A percentile compares a stretch with the other conserved stretches of the same genome.
These are phyloP conservation scores for Coniochaeta sp. DNA, from an alignment of 2,329 filamentous ascomycete genomes.

Conservation along the genomic window DNA sequence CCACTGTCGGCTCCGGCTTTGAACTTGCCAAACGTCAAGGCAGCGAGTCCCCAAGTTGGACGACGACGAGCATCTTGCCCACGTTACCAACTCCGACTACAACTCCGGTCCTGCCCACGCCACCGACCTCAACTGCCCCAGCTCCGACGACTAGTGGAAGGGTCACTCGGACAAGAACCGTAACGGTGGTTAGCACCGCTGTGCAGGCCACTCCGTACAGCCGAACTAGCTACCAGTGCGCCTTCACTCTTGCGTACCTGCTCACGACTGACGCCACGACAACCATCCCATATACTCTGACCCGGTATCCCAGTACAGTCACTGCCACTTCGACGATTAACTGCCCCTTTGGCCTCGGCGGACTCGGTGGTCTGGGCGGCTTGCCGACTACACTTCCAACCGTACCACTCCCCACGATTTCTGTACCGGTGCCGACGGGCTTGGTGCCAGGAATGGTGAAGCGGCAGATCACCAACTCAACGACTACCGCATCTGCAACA, in stretches of 20 bases:
- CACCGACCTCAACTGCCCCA: not conserved
- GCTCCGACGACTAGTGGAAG: conserved; percentile 2
- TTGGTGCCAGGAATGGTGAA: not conserved
- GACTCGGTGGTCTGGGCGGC: not conserved
- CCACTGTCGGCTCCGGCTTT: not conserved
- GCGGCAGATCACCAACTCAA: not conserved
- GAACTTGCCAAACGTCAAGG: not conserved
- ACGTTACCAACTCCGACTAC: not conserved
- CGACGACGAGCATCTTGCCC: not conserved
- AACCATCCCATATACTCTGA: conserved; percentile 9
- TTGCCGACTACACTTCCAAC: not conserved
- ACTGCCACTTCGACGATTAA: conserved; percentile 9
- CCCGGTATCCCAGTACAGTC: conserved; percentile 9
- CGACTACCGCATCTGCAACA: too few relatives aligned
- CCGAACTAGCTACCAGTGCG: conserved; percentile 11
- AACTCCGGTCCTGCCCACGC: not conserved
- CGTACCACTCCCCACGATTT: not conserved
- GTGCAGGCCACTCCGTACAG: conserved; percentile 8
- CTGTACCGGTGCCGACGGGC: not conserved
- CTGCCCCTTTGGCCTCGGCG: conserved; percentile 8
- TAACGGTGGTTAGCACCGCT: conserved; percentile 7
- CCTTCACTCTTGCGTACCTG: conserved; percentile 8
- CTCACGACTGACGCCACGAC: conserved; percentile 11
- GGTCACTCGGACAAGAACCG: conserved; percentile 10
- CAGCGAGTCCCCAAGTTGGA: not conserved